Conservation (phyloP, 129 eudicot species). For the Heracleum sosnowskyi region DNA sequence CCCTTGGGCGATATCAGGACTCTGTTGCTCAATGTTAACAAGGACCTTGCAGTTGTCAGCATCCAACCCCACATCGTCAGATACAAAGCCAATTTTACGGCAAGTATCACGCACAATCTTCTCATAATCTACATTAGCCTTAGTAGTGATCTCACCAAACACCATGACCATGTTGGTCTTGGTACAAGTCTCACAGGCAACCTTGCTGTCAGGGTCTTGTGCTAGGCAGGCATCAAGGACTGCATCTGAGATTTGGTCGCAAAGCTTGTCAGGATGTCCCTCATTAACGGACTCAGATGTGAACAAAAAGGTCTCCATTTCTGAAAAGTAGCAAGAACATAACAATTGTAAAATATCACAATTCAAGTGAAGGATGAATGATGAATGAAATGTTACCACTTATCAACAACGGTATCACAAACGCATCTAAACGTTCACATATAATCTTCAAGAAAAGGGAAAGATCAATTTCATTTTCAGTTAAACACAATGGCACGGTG, state of each 20-base stretch:
- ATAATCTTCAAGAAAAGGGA: too few species aligned
- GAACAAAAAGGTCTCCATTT: constrained; percentile 7
- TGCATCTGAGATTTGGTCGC: constrained; percentile 4
- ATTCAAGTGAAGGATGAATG: too few species aligned
- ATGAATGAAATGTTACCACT: too few species aligned
- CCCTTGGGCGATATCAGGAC: constrained; percentile 7
- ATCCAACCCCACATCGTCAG: constrained; percentile 7
- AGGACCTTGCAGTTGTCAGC: constrained; percentile 5
- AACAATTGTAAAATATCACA: too few species aligned
- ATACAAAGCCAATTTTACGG: constrained; percentile 2
- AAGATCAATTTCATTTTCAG: too few species aligned
- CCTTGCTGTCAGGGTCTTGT: constrained; percentile 11
- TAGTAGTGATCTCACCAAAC: background rate
- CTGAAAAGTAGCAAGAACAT: background rate
- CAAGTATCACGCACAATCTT: constrained; percentile 9
- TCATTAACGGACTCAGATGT: constrained; percentile 4
- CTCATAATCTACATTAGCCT: constrained; percentile 5
- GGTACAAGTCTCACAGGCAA: constrained; percentile 8
- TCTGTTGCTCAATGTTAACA: constrained; percentile 5
- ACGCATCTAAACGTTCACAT: too few species aligned
- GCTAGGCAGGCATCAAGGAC: constrained; percentile 5
- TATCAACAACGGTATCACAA: too few species aligned
- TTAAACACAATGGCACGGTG: too few species aligned
- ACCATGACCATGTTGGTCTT: constrained; percentile 10
- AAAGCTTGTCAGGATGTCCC: constrained; percentile 7